Evolutionary conservation across 768 basidiomycete species (phyloP), one percentile per base, ranked within the genome.

Genomic region (Sporobolomyces pararoseus): DNA sequence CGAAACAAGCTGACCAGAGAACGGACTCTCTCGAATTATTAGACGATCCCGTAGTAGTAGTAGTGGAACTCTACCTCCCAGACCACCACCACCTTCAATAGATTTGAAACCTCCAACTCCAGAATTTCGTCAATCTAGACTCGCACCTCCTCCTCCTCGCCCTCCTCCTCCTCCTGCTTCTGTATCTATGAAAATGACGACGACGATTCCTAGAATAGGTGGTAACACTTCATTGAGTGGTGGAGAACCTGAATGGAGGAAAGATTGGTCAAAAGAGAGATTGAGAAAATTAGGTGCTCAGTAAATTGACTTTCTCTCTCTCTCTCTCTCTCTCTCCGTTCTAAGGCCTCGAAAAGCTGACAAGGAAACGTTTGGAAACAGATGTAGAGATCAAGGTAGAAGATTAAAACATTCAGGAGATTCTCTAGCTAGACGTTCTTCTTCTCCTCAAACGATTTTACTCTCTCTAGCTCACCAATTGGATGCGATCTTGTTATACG

Each of bases 321-420:
- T 75, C 6, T 42, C 29, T 47, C 25, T 60, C 27, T 29, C 4
- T 31, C n/a, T 2, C 31, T 27, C 6, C 1, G n/a, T n/a, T n/a
- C n/a, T n/a, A n/a, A n/a, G n/a, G n/a, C n/a, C n/a, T n/a, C n/a
- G n/a, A n/a, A n/a, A n/a, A n/a, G n/a, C n/a, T n/a, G n/a, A n/a
- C n/a, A n/a, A n/a, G n/a, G n/a, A n/a, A n/a, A n/a, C n/a, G n/a
- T n/a, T n/a, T 51, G 9, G 21, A 19, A 6, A 2, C 16, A 86
- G 83, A 76, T 91, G 89, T 77, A 86, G 89, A 74, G 80, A 79
- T 5, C 83, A 84, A 25, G 90, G 88, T 27, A 86, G 89, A 66
- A 81, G 83, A 73, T 87, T 92, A 78, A 91, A 92, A 80, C 90
- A 89, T 77, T 90, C 89, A 1, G 89, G 89, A 31, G 88, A 90